Evolutionary conservation across 495 filamentous ascomycete genomes (phyloP), one percentile per base, ranked within the genome.

Genomic region (Rostrohypoxylon terebratum): DNA sequence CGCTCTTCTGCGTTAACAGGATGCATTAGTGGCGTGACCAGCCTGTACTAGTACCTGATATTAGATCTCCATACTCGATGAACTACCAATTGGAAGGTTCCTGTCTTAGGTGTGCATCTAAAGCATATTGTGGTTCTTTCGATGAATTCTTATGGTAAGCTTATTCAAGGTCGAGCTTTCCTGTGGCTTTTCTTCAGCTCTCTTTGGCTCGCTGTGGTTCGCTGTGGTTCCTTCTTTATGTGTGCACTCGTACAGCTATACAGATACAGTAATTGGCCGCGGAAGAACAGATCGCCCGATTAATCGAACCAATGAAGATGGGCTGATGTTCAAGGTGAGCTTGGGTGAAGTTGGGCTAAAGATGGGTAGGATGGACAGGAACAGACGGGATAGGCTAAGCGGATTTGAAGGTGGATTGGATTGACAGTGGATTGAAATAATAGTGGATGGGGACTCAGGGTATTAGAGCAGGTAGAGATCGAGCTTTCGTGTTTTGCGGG

Each of bases 11-110:
- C 61, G 54, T 73, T 57, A 57, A 66, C 47, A 16, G 66, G 55
- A 55, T 66, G 66, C 65, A 73, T 66, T 73, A 69, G 66, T 73
- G 71, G 61, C 71, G 66, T 73, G 71, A 62, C 48, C 47, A 60
- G 58, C 62, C 66, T 69, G 71, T 69, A 45, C 50, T 60, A 51
- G 45, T 66, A 73, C 66, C 61, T 69, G 40, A 73, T 55, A 61
- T 55, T 9, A 7, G 25, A 64, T 63, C 53, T 51, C 65, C 70
- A 68, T 73, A 65, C 64, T 2, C 60, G 42, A 16, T 34, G 61
- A 60, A 8, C 47, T 64, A 62, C 66, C 66, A 73, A 73, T 73
- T 73, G 62, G 66, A 73, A 18, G 14, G 14, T 36, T 66, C 23
- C 47, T 59, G 36, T 69, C 55, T 23, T 57, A 69, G 65, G 71